phyloP scores from a whole-genome alignment of 768 basidiomycete genomes.

The Tylopilus balloui region DNA sequence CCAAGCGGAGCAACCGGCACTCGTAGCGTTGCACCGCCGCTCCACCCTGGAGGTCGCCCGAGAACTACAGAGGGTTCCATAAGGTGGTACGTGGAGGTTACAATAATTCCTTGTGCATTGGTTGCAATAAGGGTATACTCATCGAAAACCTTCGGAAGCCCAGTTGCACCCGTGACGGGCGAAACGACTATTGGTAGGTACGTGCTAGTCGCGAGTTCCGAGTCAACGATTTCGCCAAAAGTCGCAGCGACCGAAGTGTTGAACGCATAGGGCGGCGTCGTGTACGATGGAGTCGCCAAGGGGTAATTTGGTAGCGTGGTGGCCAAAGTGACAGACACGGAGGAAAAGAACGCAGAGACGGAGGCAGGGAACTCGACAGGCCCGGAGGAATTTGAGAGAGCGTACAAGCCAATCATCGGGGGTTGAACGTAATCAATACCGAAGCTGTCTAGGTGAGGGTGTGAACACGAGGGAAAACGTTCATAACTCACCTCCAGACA shows the following conservation, averaged over 20 bases:
- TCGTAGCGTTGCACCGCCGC: slow-evolving; percentile 9
- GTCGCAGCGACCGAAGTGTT: slow-evolving; percentile 60
- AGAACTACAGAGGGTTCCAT: slow-evolving; percentile 47
- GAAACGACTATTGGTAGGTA: slow-evolving; percentile 56
- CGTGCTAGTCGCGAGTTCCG: slow-evolving; percentile 68
- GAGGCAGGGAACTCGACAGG: slow-evolving; percentile 37
- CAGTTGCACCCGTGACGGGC: slow-evolving; percentile 43
- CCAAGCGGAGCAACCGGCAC: slow-evolving; percentile 11
- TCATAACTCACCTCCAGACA: slow-evolving; percentile 57
- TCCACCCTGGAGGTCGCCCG: slow-evolving; percentile 64
- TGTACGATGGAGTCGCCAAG: slow-evolving; percentile 58
- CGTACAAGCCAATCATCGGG: slow-evolving; percentile 75
- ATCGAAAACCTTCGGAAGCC: slow-evolving; percentile 52
- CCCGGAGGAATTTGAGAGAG: slow-evolving; percentile 46
- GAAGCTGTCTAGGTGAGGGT: slow-evolving; percentile 41
- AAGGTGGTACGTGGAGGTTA: slow-evolving; percentile 51
- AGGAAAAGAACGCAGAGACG: slow-evolving; percentile 52
- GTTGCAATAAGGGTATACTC: slow-evolving; percentile 56
- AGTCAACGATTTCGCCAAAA: slow-evolving; percentile 50
- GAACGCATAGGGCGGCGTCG: slow-evolving; percentile 61
- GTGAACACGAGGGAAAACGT: not conserved
- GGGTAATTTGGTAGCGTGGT: slow-evolving; percentile 72
- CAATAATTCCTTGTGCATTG: slow-evolving; percentile 46
- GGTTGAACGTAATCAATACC: slow-evolving; percentile 72
- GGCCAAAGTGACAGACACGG: slow-evolving; percentile 56